Conservation (phyloP, 495 filamentous ascomycete genomes). For the Letharia columbiana region DNA sequence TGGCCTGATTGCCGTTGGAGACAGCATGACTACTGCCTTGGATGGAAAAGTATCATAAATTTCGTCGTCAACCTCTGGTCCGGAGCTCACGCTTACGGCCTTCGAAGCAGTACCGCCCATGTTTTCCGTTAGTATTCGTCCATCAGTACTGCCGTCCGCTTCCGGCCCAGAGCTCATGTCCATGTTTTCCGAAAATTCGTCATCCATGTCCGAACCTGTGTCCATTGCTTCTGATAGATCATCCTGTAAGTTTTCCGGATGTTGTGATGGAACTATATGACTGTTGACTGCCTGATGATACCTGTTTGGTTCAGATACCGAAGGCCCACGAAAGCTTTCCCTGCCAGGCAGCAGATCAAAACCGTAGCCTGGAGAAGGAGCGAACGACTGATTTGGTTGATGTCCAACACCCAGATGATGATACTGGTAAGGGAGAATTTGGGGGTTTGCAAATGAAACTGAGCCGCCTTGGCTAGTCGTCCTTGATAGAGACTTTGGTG, state of each 20-base stretch:
- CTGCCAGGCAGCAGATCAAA: conserved; percentile 9
- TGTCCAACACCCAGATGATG: conserved; percentile 1
- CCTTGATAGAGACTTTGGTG: conserved; percentile 9
- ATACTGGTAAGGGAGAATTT: conserved; percentile 5
- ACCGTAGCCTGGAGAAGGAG: conserved; percentile 9
- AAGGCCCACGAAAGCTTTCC: conserved; percentile 6
- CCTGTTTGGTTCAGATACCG: background rate
- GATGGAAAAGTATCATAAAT: background rate
- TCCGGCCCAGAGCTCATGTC: conserved; percentile 23
- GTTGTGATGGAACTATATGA: background rate
- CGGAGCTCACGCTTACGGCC: conserved; percentile 9
- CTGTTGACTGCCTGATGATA: background rate
- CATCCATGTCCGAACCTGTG: conserved; percentile 13
- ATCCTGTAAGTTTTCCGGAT: conserved; percentile 8
- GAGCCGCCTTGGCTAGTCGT: conserved; percentile 5
- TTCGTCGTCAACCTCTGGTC: conserved; percentile 5
- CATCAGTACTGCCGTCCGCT: conserved; percentile 9
- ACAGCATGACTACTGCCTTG: conserved; percentile 4
- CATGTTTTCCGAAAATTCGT: conserved; percentile 22
- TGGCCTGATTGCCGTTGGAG: background rate
- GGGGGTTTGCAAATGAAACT: conserved; percentile 5
- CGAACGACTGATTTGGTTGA: conserved; percentile 2
- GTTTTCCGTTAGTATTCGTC: background rate
- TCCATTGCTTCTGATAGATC: conserved; percentile 17
- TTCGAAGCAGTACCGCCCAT: conserved; percentile 12